Percentiles rank a stretch among this genome's conserved stretches.
Conservation (phyloP, 768 basidiomycete genomes). For the Tremella yokohamensis region DNA sequence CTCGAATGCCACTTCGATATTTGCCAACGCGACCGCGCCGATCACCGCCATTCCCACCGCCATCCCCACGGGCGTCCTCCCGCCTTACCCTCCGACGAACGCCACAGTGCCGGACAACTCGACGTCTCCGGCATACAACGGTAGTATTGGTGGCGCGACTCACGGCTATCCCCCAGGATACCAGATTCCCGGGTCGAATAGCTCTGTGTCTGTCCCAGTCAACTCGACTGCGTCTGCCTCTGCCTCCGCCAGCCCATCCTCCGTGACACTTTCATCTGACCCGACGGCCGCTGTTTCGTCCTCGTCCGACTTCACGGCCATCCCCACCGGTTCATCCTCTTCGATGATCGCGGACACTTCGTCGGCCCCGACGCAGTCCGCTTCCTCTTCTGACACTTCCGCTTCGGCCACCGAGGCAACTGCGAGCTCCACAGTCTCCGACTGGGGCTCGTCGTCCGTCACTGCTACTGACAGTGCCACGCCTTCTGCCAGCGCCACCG, state of each 20-base stretch:
- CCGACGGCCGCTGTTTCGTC: conserved; percentile 10
- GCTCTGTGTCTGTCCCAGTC: background rate
- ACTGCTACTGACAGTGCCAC: conserved; percentile 1
- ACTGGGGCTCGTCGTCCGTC: background rate
- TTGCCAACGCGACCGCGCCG: background rate
- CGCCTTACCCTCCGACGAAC: conserved; percentile 5
- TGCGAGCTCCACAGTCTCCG: background rate
- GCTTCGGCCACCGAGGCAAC: background rate
- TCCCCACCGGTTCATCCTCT: background rate
- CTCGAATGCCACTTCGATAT: background rate
- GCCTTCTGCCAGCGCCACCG: background rate
- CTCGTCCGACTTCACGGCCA: conserved; percentile 3
- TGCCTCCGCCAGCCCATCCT: background rate
- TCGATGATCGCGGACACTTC: background rate
- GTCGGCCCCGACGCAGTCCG: conserved; percentile 4
- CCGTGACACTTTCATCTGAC: background rate
- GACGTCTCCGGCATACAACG: conserved; percentile 5
- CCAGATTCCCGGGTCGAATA: too few relatives aligned
- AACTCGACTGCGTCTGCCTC: background rate
- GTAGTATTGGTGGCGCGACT: conserved; percentile 7
- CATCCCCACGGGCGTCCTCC: conserved; percentile 1
- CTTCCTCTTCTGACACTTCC: conserved; percentile 9
- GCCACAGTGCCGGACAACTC: conserved; percentile 2
- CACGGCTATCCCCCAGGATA: conserved; percentile 12
- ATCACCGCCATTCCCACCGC: background rate